Conservation (phyloP, 2,329 filamentous ascomycete species). For the Cryoendolithus antarcticus region DNA sequence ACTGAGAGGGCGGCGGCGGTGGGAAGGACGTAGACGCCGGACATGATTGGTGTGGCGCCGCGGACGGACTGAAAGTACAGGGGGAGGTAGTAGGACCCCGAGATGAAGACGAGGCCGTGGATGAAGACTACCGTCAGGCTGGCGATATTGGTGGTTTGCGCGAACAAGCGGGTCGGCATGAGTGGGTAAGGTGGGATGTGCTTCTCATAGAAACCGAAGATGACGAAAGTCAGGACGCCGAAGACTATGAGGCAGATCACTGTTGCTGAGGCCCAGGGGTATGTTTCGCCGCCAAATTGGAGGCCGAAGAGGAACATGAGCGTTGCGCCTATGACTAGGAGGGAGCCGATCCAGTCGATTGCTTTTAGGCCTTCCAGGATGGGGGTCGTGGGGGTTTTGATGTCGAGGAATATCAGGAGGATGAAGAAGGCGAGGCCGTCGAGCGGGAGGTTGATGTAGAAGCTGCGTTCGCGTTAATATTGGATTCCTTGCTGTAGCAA, state of each 20-base stretch:
- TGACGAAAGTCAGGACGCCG: constrained; percentile 43
- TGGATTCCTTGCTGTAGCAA: constrained; percentile 25
- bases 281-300: constrained; percentile 66
- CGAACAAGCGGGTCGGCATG: constrained; percentile 63
- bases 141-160: constrained; percentile 51
- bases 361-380: constrained; percentile 49
- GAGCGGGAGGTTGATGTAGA: constrained; percentile 53
- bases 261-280: constrained; percentile 62
- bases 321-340: constrained; percentile 61
- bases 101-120: constrained; percentile 68
- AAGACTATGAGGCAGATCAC: constrained; percentile 71
- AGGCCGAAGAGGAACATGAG: constrained; percentile 79
- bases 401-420: constrained; percentile 49
- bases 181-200: constrained; percentile 64
- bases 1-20: constrained; percentile 23
- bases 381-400: constrained; percentile 55
- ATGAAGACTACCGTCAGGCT: constrained; percentile 55
- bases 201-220: constrained; percentile 65
- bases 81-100: constrained; percentile 66
- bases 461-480: constrained; percentile 11
- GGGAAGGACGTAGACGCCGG: constrained; percentile 47
- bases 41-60: constrained; percentile 54
- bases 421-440: constrained; percentile 48
- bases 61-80: constrained; percentile 74
- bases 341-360: constrained; percentile 53